phyloP scores from a whole-genome alignment of 2,329 filamentous ascomycete species.

The Coniochaeta pulveracea region DNA sequence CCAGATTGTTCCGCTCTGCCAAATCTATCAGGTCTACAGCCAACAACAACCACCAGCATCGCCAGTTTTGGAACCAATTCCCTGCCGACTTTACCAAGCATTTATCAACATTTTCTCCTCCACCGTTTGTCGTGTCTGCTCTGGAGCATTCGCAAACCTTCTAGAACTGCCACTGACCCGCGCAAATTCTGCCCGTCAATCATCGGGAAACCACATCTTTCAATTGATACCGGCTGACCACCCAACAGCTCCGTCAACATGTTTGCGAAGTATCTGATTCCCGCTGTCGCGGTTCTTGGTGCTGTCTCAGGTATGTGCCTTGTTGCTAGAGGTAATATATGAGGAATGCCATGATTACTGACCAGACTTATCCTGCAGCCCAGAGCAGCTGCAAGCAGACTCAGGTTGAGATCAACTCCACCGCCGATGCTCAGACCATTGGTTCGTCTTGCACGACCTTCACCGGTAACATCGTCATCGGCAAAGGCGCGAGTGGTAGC shows the following conservation, averaged over 20 bases:
- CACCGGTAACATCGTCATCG: slow-evolving; percentile 57
- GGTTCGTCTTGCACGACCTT: slow-evolving; percentile 51
- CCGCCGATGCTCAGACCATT: slow-evolving; percentile 48
- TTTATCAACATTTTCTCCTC: no score
- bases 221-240: slow-evolving; percentile 7
- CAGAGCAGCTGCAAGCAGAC: slow-evolving; percentile 20
- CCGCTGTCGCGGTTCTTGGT: slow-evolving; percentile 27
- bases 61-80: no score
- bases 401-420: slow-evolving; percentile 49
- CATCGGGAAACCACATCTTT: neutral
- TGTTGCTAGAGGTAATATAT: no score
- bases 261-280: slow-evolving; percentile 28
- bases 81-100: no score
- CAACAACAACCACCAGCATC: no score
- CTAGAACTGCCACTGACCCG: slow-evolving; percentile 4
- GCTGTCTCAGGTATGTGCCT: slow-evolving; percentile 24
- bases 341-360: no score
- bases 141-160: no score
- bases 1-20: no score
- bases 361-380: slow-evolving; percentile 13
- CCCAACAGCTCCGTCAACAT: slow-evolving; percentile 22
- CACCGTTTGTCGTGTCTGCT: no score
- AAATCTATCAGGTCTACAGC: no score
- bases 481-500: slow-evolving; percentile 37
- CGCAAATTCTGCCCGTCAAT: neutral